Evolutionary conservation across 257 asterid genomes (phyloP).

Genomic region (Nicotiana knightiana): DNA sequence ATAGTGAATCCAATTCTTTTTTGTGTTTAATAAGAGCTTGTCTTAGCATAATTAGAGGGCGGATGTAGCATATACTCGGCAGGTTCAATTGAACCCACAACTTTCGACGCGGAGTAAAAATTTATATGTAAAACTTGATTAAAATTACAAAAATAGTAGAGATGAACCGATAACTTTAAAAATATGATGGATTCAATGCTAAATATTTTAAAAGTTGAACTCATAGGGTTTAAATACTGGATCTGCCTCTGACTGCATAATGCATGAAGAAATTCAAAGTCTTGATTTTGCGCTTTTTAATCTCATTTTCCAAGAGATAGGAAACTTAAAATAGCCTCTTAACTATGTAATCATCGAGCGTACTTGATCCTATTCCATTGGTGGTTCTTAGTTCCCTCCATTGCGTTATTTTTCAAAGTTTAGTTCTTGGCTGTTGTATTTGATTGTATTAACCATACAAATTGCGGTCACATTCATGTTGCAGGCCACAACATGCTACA

Average conservation of each 20-base stretch:
- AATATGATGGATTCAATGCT: too few species aligned
- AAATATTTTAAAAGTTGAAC: too few species aligned
- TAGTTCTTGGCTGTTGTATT: neutral
- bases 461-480: neutral
- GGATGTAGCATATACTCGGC: too few species aligned
- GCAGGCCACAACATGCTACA: slow-evolving; percentile 94
- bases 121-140: too few species aligned
- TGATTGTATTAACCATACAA: neutral
- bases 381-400: neutral
- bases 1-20: neutral
- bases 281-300: neutral
- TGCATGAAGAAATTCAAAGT: neutral
- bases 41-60: neutral
- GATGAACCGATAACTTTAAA: too few species aligned
- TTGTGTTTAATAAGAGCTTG: neutral
- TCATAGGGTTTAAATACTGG: too few species aligned
- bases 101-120: too few species aligned
- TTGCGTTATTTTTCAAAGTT: neutral
- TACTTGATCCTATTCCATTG: neutral
- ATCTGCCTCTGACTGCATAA: too few species aligned
- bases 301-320: neutral
- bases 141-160: too few species aligned
- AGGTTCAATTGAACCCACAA: too few species aligned
- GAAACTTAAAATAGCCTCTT: neutral
- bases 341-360: neutral